A percentile compares a stretch with the other conserved stretches of the same genome.
Conservation (phyloP, 768 basidiomycete genomes). For the Kwoniella bestiolae region DNA sequence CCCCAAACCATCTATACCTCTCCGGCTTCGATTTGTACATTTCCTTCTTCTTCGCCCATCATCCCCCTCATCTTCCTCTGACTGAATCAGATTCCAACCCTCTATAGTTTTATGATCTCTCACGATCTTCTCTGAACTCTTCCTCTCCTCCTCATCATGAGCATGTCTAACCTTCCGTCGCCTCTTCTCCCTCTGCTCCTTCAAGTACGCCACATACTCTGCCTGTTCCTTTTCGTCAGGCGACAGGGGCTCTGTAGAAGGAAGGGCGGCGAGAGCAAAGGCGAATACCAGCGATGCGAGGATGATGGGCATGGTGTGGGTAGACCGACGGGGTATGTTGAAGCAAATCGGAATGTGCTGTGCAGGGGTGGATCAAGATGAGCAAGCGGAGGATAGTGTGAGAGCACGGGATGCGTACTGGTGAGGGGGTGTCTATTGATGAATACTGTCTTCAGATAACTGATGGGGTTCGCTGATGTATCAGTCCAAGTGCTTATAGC, state of each 20-base stretch:
- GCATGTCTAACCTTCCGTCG: neutral
- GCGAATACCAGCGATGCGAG: conserved; percentile 33
- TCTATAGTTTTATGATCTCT: too few relatives aligned
- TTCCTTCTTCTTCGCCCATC: neutral
- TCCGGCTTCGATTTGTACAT: neutral
- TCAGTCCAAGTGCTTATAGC: too few relatives aligned
- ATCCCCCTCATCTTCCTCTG: neutral
- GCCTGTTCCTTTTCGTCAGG: conserved; percentile 14
- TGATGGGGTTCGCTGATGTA: too few relatives aligned
- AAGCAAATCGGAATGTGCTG: too few relatives aligned
- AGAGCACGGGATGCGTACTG: too few relatives aligned
- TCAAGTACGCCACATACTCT: conserved; percentile 5
- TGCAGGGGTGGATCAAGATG: too few relatives aligned
- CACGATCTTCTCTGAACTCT: too few relatives aligned
- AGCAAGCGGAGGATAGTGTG: too few relatives aligned
- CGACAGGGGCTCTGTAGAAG: conserved; percentile 18
- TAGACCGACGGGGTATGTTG: too few relatives aligned
- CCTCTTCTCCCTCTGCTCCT: conserved; percentile 11
- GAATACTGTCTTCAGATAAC: too few relatives aligned
- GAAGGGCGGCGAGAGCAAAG: conserved; percentile 24
- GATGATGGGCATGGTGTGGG: conserved; percentile 27
- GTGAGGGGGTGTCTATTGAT: too few relatives aligned
- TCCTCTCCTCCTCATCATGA: neutral
- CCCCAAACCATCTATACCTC: neutral
- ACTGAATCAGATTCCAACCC: too few relatives aligned